These are phyloP conservation scores for Tetradesmus lagerheimii DNA, from an alignment of 139 green algal species.

Conservation along the genomic window DNA sequence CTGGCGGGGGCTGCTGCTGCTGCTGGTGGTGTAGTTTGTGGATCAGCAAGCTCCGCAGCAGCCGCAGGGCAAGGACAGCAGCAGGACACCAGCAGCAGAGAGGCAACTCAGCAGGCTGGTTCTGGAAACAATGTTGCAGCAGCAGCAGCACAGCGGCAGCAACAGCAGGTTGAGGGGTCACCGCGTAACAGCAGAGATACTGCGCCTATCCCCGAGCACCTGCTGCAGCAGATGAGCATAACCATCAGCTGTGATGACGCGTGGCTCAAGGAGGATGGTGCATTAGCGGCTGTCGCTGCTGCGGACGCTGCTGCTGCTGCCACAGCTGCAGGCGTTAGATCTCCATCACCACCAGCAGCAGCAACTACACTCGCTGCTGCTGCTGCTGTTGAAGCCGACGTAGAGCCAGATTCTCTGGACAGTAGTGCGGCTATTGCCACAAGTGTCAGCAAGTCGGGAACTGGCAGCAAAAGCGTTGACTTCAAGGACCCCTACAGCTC, in stretches of 20 bases:
- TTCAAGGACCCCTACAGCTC: background rate
- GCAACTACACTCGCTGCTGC: background rate
- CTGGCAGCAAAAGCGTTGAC: background rate
- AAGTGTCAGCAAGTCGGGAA: background rate
- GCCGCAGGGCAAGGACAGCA: background rate
- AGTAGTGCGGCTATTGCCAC: background rate
- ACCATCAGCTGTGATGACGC: background rate
- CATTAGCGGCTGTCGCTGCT: background rate
- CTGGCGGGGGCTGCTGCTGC: background rate
- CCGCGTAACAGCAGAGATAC: background rate
- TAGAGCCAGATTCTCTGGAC: background rate
- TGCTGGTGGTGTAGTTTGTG: background rate
- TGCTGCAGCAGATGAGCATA: conserved; percentile 33
- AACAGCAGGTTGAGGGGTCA: background rate
- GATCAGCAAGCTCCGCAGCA: background rate
- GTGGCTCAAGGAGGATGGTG: background rate
- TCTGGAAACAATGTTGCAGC: background rate
- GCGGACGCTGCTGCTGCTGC: background rate
- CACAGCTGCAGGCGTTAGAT: background rate
- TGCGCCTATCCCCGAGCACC: background rate
- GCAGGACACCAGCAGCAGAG: background rate
- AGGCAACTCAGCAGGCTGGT: background rate
- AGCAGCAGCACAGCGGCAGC: background rate
- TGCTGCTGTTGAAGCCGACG: background rate
- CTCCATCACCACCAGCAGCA: background rate